These are phyloP conservation scores for Pichia cabralensis DNA, from an alignment of 805 yeast species.

Conservation along the genomic window DNA sequence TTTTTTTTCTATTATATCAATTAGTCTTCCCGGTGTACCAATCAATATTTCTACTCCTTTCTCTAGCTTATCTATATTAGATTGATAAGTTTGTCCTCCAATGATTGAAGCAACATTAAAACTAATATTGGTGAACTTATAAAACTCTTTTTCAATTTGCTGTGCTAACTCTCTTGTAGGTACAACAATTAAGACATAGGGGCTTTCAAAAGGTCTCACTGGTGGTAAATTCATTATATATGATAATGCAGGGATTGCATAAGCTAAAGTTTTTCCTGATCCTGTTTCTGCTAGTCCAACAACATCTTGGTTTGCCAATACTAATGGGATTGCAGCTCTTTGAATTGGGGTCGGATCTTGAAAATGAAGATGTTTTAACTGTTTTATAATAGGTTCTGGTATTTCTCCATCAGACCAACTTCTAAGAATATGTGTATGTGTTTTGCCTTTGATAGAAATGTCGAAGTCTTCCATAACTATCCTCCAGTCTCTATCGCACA, in stretches of 20 bases:
- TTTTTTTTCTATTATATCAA: constrained; percentile 70
- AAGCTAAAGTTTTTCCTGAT: constrained; percentile 87
- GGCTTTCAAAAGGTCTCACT: constrained; percentile 47
- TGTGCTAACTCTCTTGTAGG: constrained; percentile 93
- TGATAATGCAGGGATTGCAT: constrained; percentile 59
- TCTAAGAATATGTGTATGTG: constrained; percentile 51
- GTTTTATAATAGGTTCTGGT: constrained; percentile 27
- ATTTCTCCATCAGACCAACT: constrained; percentile 60
- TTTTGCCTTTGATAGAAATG: constrained; percentile 48
- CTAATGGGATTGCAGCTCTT: constrained; percentile 75
- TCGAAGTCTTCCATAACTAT: constrained; percentile 69
- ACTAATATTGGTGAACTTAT: constrained; percentile 23
- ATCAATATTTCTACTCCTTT: constrained; percentile 70
- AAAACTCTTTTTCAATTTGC: constrained; percentile 66
- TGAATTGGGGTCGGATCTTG: constrained; percentile 83
- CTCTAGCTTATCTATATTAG: constrained; percentile 45
- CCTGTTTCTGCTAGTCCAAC: constrained; percentile 96
- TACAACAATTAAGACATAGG: constrained; percentile 66
- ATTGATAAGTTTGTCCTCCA: constrained; percentile 81
- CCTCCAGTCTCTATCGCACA: constrained; percentile 87
- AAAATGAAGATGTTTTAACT: constrained; percentile 34
- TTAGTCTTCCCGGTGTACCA: constrained; percentile 89
- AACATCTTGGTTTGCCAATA: constrained; percentile 49
- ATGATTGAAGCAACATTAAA: constrained; percentile 55
- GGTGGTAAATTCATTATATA: constrained; percentile 40